A percentile compares a stretch with the other conserved stretches of the same genome.
Conservation (phyloP, 1,284 basidiomycete genomes). For the Schizophyllum commune region DNA sequence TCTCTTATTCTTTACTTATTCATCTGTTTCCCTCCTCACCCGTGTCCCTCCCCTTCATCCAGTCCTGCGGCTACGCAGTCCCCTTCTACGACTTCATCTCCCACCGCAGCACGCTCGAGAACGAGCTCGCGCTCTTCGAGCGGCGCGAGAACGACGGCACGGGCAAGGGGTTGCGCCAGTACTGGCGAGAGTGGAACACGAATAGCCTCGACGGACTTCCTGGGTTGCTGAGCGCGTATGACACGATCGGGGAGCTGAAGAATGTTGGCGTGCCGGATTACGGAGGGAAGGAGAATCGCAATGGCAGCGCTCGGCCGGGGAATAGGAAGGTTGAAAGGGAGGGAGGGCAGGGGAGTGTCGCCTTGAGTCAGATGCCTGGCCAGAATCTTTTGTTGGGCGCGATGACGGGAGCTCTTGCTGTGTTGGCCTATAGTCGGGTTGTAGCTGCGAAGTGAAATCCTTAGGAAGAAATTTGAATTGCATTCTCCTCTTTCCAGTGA, state of each 20-base stretch:
- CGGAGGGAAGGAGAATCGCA: too few relatives aligned
- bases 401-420: too few relatives aligned
- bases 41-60: not conserved
- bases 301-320: too few relatives aligned
- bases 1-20: not conserved
- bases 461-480: too few relatives aligned
- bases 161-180: slow-evolving; percentile 30
- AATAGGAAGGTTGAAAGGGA: too few relatives aligned
- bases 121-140: slow-evolving; percentile 23
- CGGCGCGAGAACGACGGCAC: slow-evolving; percentile 16
- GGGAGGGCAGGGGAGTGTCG: too few relatives aligned
- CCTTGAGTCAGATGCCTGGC: too few relatives aligned
- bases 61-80: slow-evolving; percentile 50
- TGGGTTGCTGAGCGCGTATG: slow-evolving; percentile 21
- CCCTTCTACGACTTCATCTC: slow-evolving; percentile 41
- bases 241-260: slow-evolving; percentile 14
- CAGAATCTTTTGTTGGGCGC: too few relatives aligned
- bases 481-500: too few relatives aligned
- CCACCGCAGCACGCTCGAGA: slow-evolving; percentile 33
- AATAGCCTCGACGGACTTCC: slow-evolving; percentile 45
- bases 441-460: too few relatives aligned
- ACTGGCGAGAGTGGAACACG: slow-evolving; percentile 38
- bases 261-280: not conserved
- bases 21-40: not conserved
- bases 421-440: too few relatives aligned